phyloP scores from a whole-genome alignment of 2,329 filamentous ascomycete species.

The Fusarium devonianum region DNA sequence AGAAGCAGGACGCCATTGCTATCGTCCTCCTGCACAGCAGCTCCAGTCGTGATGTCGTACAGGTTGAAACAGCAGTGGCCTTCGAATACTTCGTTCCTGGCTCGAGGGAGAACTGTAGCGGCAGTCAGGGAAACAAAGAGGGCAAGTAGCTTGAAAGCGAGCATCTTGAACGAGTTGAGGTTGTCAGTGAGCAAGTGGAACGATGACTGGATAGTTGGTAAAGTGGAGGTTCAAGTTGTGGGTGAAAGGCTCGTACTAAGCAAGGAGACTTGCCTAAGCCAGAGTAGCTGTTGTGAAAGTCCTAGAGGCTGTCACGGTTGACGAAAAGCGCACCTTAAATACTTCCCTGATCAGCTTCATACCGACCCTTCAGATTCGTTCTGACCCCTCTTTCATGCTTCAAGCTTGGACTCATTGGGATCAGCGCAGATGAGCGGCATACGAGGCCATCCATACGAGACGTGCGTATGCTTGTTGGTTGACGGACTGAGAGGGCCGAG shows the following conservation, averaged over 20 bases:
- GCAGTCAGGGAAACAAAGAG: conserved; percentile 30
- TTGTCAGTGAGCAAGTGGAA: not conserved
- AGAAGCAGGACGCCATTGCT: conserved; percentile 41
- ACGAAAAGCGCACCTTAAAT: conserved; percentile 16
- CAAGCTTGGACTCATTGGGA: conserved; percentile 15
- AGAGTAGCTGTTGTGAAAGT: not conserved
- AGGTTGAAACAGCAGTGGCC: conserved; percentile 46
- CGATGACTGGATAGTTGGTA: conserved; percentile 2
- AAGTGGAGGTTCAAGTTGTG: not conserved
- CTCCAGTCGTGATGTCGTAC: conserved; percentile 35
- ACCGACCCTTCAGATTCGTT: not conserved
- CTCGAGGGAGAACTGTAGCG: conserved; percentile 35
- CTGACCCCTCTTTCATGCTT: not conserved
- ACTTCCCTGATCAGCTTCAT: not conserved
- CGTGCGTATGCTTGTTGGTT: conserved; percentile 31
- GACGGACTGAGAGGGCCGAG: conserved; percentile 27
- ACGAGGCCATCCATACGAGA: conserved; percentile 27
- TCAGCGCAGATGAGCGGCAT: conserved; percentile 29
- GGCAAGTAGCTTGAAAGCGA: conserved; percentile 21
- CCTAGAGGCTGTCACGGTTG: conserved; percentile 2
- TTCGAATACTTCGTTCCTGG: conserved; percentile 25
- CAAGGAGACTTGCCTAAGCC: too few species aligned
- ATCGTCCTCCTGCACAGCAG: conserved; percentile 40
- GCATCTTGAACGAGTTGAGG: conserved; percentile 30
- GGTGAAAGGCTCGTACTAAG: not conserved